Evolutionary conservation across 352 stramenopile species (phyloP).

Genomic region (Globisporangium cylindrosporum): DNA sequence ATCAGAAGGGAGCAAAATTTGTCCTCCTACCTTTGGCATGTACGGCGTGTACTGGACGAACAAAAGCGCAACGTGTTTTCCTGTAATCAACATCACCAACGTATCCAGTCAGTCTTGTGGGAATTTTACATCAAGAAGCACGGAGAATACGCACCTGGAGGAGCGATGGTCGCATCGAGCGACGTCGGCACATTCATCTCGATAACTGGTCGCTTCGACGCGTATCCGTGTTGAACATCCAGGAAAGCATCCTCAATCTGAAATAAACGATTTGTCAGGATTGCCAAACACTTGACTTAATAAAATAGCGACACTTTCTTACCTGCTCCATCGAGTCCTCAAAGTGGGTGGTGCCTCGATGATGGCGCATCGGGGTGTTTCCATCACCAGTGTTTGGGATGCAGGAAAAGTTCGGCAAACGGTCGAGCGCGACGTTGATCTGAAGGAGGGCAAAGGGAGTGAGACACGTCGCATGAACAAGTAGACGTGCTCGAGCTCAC

Average conservation of each 20-base stretch:
- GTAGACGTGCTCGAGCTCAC: background rate
- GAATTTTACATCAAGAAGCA: background rate
- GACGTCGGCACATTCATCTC: slow-evolving; percentile 92
- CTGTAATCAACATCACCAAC: slow-evolving; percentile 21
- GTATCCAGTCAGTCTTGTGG: background rate
- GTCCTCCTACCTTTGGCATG: slow-evolving; percentile 48
- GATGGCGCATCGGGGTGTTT: slow-evolving; percentile 64
- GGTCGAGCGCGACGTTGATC: slow-evolving; percentile 89
- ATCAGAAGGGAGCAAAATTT: background rate
- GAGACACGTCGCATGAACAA: background rate
- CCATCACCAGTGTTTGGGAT: slow-evolving; percentile 62
- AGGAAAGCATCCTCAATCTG: slow-evolving; percentile 88
- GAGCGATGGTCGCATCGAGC: slow-evolving; percentile 74
- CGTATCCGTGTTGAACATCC: slow-evolving; percentile 69
- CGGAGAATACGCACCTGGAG: slow-evolving; percentile 34
- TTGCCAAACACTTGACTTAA: background rate
- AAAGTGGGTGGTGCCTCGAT: slow-evolving; percentile 90
- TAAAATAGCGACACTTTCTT: background rate
- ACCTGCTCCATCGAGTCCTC: slow-evolving; percentile 74
- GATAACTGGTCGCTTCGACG: slow-evolving; percentile 78
- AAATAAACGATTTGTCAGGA: background rate
- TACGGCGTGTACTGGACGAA: slow-evolving; percentile 93
- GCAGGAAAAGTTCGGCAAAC: slow-evolving; percentile 82
- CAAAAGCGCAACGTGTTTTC: slow-evolving; percentile 87
- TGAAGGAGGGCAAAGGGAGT: slow-evolving; percentile 20